These are phyloP conservation scores for Colletotrichum higginsianum DNA, from an alignment of 2,329 filamentous ascomycete genomes.

Conservation along the genomic window DNA sequence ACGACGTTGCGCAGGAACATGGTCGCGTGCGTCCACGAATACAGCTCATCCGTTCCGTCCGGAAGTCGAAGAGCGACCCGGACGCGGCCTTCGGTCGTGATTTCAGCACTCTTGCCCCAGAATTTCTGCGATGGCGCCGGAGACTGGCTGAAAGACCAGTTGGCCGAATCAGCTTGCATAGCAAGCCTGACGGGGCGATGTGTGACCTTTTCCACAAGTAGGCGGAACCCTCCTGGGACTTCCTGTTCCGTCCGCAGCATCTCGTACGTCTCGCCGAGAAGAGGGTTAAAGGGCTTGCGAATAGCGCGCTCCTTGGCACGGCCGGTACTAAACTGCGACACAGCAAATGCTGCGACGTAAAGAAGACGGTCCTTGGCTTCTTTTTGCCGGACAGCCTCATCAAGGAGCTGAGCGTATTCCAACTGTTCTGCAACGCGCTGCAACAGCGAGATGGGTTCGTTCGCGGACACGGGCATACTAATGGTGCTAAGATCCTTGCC, in stretches of 20 bases:
- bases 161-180: constrained; percentile 88
- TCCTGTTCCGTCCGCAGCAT: constrained; percentile 87
- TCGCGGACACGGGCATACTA: constrained; percentile 96
- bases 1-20: constrained; percentile 96
- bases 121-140: constrained; percentile 95
- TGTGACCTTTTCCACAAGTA: constrained; percentile 95
- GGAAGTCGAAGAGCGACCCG: constrained; percentile 78
- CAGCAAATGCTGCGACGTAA: constrained; percentile 90
- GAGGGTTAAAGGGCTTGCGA: constrained; percentile 96
- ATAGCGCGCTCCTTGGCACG: constrained; percentile 92
- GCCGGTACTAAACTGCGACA: constrained; percentile 86
- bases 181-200: constrained; percentile 94
- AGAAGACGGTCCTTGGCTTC: constrained; percentile 79
- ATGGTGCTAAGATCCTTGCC: constrained; percentile 98
- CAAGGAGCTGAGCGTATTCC: constrained; percentile 90
- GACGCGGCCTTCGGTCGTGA: constrained; percentile 91
- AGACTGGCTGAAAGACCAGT: constrained; percentile 90
- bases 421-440: constrained; percentile 92
- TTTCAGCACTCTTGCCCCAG: constrained; percentile 96
- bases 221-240: constrained; percentile 81
- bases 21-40: constrained; percentile 90
- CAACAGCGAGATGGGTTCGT: constrained; percentile 90
- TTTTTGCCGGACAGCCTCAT: constrained; percentile 77
- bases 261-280: constrained; percentile 96
- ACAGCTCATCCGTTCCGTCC: constrained; percentile 82